These are phyloP conservation scores for Candida orba DNA, from an alignment of 805 yeast species.

Conservation along the genomic window DNA sequence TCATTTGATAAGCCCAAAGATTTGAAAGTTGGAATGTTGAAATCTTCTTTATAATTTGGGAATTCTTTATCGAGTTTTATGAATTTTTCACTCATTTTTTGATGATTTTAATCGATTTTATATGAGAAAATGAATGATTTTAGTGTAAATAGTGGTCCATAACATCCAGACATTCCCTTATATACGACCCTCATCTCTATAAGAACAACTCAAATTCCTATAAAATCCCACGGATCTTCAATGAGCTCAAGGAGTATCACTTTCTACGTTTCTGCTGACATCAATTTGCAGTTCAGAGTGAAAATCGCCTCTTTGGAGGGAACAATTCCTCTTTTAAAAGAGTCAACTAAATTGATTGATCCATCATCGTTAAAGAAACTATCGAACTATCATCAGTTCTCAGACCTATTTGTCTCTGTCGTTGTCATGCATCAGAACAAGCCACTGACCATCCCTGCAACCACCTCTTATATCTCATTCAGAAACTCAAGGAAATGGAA, in stretches of 20 bases:
- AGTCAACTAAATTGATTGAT: slow-evolving; percentile 38
- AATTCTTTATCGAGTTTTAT: slow-evolving; percentile 10
- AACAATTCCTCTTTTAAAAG: slow-evolving; percentile 30
- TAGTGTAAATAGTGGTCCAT: too few relatives aligned
- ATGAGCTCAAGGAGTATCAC: slow-evolving; percentile 35
- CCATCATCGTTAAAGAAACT: slow-evolving; percentile 38
- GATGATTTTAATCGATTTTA: not conserved
- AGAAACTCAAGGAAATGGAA: slow-evolving; percentile 50
- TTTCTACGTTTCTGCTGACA: slow-evolving; percentile 51
- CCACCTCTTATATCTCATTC: slow-evolving; percentile 43
- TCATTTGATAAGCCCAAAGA: slow-evolving; percentile 39
- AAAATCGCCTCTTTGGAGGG: slow-evolving; percentile 45
- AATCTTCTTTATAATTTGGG: slow-evolving; percentile 37
- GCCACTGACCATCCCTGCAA: slow-evolving; percentile 42
- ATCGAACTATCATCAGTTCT: slow-evolving; percentile 29
- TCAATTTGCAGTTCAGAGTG: slow-evolving; percentile 40
- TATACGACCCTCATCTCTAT: too few relatives aligned
- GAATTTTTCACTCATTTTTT: slow-evolving; percentile 1
- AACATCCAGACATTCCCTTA: too few relatives aligned
- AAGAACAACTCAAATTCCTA: too few relatives aligned
- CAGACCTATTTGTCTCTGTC: slow-evolving; percentile 37
- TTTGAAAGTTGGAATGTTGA: slow-evolving; percentile 59
- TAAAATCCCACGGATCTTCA: too few relatives aligned
- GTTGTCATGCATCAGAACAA: slow-evolving; percentile 38
- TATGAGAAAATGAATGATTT: too few relatives aligned